Evolutionary conservation across 208 protist genomes (phyloP), one percentile per base, ranked within the genome.

Genomic region (Acanthamoeba lenticulata): DNA sequence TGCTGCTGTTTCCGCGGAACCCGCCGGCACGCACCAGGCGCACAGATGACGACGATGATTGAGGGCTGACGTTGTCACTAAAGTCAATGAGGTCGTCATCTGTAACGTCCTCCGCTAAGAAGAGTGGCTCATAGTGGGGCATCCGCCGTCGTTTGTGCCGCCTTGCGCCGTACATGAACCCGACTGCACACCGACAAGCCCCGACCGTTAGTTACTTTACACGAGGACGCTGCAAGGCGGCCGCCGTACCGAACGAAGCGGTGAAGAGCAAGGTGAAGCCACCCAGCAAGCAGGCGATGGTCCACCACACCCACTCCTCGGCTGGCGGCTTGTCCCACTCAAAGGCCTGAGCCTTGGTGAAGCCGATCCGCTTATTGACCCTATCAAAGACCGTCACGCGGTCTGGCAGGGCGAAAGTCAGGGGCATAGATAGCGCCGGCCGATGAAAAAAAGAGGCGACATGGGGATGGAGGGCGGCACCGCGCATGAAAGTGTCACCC

Each of bases 401-500:
- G 67, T 79, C 67, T 79, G 13, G 3, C n/a, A n/a, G n/a, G n/a
- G n/a, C n/a, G n/a, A n/a, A n/a, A n/a, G n/a, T n/a, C n/a, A n/a
- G n/a, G n/a, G n/a, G n/a, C n/a, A n/a, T n/a, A n/a, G n/a, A n/a
- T 9, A 11, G 2, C 52, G 65, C 19, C 65, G 36, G 1, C 55
- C 15, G 24, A 55, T 55, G 27, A 57, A 6, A 57, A 57, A 57
- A 57, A 65, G 11, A 34, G 11, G 24, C 9, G 57, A 24, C n/a
- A 29, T 65, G 11, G 7, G n/a, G n/a, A n/a, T 65, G 67, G 32
- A 27, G 36, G 60, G 5, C 19, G 5, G 21, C 42, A 90, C 81
- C 81, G 19, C 81, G 45, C 81, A 90, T 90, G 55, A 90, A 90
- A 34, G 81, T 65, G 81, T 90, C 81, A n/a, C 81, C 81, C 2